Conservation (phyloP, 2,329 filamentous ascomycete genomes). For the Tolypocladium paradoxum region DNA sequence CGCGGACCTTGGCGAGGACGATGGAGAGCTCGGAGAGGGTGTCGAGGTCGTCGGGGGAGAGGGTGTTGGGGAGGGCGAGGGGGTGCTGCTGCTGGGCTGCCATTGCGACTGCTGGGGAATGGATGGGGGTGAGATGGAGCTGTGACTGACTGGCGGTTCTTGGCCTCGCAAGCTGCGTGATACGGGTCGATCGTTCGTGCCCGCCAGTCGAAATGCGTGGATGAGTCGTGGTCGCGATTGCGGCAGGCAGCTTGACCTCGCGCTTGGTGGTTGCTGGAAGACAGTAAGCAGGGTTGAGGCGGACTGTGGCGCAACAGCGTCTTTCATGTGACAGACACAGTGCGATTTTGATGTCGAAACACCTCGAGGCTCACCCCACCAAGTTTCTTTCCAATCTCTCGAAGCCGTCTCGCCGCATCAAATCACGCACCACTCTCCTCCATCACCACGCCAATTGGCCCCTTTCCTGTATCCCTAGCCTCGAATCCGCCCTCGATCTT, state of each 20-base stretch:
- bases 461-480: background rate
- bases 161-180: background rate
- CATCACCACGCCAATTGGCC: background rate
- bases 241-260: background rate
- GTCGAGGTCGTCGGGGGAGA: conserved; percentile 76
- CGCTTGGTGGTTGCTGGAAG: background rate
- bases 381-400: background rate
- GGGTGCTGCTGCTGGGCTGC: conserved; percentile 22
- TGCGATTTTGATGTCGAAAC: background rate
- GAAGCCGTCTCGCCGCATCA: background rate
- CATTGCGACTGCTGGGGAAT: background rate
- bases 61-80: conserved; percentile 48
- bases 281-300: background rate
- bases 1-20: conserved; percentile 64
- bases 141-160: background rate
- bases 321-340: background rate
- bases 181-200: background rate
- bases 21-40: conserved; percentile 71
- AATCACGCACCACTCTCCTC: background rate
- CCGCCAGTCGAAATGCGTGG: background rate
- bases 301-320: background rate
- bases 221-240: background rate
- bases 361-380: background rate
- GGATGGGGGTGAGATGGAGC: no score
- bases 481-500: background rate